Evolutionary conservation across 768 basidiomycete genomes (phyloP).

Genomic region (Xerocomellus chrysenteron): DNA sequence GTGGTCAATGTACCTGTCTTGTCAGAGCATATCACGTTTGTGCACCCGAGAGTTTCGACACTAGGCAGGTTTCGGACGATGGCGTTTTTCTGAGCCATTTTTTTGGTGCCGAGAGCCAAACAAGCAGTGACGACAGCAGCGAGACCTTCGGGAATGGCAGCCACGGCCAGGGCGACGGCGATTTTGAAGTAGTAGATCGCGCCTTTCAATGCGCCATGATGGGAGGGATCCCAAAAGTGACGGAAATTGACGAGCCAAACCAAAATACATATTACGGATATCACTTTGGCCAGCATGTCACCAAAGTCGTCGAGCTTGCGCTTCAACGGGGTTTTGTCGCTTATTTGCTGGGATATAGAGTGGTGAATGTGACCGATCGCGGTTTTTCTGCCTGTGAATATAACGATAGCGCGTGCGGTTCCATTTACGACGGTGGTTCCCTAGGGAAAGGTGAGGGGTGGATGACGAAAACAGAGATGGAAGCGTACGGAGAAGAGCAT

Average conservation of each 20-base stretch:
- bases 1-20: conserved; percentile 97
- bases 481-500: conserved; percentile 84
- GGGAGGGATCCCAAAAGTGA: conserved; percentile 94
- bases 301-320: conserved; percentile 98
- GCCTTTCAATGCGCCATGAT: conserved; percentile 87
- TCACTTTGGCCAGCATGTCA: conserved; percentile 96
- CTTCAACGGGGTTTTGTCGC: conserved; percentile 95
- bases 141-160: conserved; percentile 97
- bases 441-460: conserved; percentile 36
- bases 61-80: conserved; percentile 96
- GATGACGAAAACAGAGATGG: not conserved
- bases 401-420: conserved; percentile 82
- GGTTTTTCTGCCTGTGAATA: conserved; percentile 81
- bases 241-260: conserved; percentile 98
- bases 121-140: conserved; percentile 98
- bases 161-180: conserved; percentile 97
- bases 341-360: conserved; percentile 90
- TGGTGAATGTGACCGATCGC: conserved; percentile 98
- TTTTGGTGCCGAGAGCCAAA: conserved; percentile 94
- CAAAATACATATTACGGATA: conserved; percentile 92
- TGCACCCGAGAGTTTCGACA: conserved; percentile 96
- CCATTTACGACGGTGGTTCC: conserved; percentile 97
- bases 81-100: conserved; percentile 99
- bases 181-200: conserved; percentile 99
- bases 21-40: conserved; percentile 98